These are phyloP conservation scores for Arxiozyma heterogenica DNA, from an alignment of 1,139 yeast species.

Conservation along the genomic window DNA sequence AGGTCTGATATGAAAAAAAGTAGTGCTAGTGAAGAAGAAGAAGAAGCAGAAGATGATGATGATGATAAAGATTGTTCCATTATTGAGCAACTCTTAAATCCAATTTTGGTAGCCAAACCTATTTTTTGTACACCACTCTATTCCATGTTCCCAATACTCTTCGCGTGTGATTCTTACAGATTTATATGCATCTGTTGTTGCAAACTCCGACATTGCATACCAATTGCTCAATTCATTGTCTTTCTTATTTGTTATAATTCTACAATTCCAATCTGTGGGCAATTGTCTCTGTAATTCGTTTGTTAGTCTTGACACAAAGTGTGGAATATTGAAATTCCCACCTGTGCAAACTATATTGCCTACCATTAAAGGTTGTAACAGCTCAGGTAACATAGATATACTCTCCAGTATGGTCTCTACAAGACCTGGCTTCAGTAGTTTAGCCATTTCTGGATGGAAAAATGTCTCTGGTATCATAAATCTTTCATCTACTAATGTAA, in stretches of 20 bases:
- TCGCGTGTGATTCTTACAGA: conserved; percentile 57
- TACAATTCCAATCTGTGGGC: conserved; percentile 58
- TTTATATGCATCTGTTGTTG: conserved; percentile 41
- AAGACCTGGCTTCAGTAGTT: conserved; percentile 62
- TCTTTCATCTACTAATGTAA: conserved; percentile 70
- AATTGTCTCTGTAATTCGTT: conserved; percentile 56
- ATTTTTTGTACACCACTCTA: conserved; percentile 60
- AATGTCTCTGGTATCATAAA: conserved; percentile 80
- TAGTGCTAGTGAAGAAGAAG: no score
- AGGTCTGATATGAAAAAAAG: no score
- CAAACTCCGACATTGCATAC: conserved; percentile 49
- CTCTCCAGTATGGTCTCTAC: conserved; percentile 67
- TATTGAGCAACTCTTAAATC: conserved; percentile 12
- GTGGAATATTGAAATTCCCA: conserved; percentile 66
- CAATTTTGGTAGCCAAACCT: conserved; percentile 55
- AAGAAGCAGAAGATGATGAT: not conserved
- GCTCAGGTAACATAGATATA: conserved; percentile 62
- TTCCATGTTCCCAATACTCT: conserved; percentile 82
- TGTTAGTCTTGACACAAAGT: conserved; percentile 52
- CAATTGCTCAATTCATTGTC: conserved; percentile 44
- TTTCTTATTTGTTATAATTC: conserved; percentile 37
- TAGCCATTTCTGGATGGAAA: conserved; percentile 80
- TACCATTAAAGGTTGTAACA: conserved; percentile 64
- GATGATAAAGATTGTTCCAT: not conserved
- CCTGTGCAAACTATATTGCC: conserved; percentile 78